Conservation (phyloP, 169 alveolate species). For the Plasmodium gonderi region DNA sequence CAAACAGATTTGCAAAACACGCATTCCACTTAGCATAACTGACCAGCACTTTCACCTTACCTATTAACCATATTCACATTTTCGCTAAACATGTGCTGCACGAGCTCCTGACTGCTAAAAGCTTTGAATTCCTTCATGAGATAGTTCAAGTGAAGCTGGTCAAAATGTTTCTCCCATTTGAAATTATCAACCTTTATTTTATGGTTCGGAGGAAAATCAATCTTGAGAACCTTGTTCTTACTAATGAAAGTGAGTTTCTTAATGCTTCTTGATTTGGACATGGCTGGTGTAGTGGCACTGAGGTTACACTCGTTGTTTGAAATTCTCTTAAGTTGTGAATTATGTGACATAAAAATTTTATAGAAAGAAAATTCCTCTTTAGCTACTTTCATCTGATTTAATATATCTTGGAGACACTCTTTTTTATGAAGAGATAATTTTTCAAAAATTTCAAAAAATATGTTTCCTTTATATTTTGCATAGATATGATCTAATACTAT, state of each 20-base stretch:
- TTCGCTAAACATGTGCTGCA: constrained; percentile 37
- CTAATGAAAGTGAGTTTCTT: constrained; percentile 30
- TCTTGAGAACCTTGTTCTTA: constrained; percentile 27
- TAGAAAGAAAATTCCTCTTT: constrained; percentile 53
- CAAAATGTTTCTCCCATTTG: constrained; percentile 60
- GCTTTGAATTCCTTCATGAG: constrained; percentile 60
- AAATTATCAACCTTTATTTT: constrained; percentile 58
- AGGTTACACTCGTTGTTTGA: constrained; percentile 43
- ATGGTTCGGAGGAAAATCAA: constrained; percentile 67
- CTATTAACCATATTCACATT: constrained; percentile 33
- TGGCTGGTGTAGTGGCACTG: constrained; percentile 15
- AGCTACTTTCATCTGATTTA: constrained; percentile 60
- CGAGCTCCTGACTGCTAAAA: constrained; percentile 21
- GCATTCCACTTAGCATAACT: too few species aligned
- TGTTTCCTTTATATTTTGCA: constrained; percentile 23
- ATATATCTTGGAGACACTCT: constrained; percentile 65
- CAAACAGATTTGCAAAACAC: background rate
- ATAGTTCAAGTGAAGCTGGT: constrained; percentile 39
- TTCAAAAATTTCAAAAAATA: constrained; percentile 55
- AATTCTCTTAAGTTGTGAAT: constrained; percentile 45
- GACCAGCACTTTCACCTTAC: background rate
- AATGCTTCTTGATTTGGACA: constrained; percentile 31
- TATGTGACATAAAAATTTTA: constrained; percentile 14
- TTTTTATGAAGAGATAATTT: constrained; percentile 62
- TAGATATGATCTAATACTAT: constrained; percentile 56